These are phyloP conservation scores for Chytriomyces sp. DNA, from an alignment of 192 early-diverging fungal species.

Conservation along the genomic window DNA sequence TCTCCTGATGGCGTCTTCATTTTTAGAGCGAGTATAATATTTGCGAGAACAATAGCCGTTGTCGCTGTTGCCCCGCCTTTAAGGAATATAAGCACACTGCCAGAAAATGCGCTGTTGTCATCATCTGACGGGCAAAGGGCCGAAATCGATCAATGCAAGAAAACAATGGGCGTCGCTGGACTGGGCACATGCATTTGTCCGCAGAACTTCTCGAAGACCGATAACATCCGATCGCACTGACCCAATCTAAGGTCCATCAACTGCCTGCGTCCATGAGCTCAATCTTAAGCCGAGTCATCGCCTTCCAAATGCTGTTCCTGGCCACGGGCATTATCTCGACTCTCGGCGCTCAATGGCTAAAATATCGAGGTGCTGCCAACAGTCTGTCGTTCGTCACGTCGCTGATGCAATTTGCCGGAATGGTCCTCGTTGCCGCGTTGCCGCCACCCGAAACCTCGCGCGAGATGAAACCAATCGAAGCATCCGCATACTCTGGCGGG, in stretches of 20 bases:
- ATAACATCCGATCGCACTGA: no score
- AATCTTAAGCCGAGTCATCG: conserved; percentile 6
- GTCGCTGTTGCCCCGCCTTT: not conserved
- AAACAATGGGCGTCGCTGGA: no score
- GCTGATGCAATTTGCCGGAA: conserved; percentile 22
- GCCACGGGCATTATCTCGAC: conserved; percentile 19
- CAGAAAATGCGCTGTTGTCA: not conserved
- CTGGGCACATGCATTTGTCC: no score
- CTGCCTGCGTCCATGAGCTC: no score
- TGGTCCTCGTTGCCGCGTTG: conserved; percentile 16
- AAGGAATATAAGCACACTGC: not conserved
- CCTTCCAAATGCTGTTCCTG: conserved; percentile 24
- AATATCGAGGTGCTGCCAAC: conserved; percentile 30
- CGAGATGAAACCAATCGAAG: not conserved
- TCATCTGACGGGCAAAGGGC: no score
- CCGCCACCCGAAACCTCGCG: conserved; percentile 2
- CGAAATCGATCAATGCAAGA: no score
- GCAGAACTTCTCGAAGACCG: no score
- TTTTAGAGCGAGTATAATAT: not conserved
- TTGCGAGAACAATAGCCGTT: not conserved
- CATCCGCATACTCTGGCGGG: not conserved
- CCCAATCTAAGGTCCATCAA: no score
- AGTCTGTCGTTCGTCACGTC: conserved; percentile 16
- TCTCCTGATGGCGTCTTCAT: not conserved
- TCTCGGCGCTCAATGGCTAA: conserved; percentile 29